Base-by-base conservation (phyloP, 2,329 filamentous ascomycete genomes). In the Exophiala spinifera region DNA sequence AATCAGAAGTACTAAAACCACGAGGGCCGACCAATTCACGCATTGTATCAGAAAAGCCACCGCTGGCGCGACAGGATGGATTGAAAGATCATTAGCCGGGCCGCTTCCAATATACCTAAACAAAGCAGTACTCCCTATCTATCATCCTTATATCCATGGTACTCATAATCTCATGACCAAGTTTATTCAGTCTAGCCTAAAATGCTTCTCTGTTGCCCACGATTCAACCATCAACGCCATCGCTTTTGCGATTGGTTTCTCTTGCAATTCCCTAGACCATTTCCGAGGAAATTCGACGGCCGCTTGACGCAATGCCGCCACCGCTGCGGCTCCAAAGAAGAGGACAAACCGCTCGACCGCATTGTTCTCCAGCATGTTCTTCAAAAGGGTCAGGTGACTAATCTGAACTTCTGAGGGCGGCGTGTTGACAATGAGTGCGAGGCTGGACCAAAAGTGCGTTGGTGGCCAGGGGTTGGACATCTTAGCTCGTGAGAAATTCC, bases 381-480 rank as follows among this genome's bases (percentile, higher is more conserved):
- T 82, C 37, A 92, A 74, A 1, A 91, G 82, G 4, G 85, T 78
- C 57, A 84, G 82, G 61, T 91, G 88, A 0, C 87, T 91, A 57
- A 86, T 82, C n/a, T 85, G 87, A 8, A 87, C 79, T 60, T 88
- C 79, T 8, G 73, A 70, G 0, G 83, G 66, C 0, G 89, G 86
- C 0, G 89, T 87, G 67, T 90, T 91, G 66, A 91, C 75, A 34
- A 97, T 88, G 40, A 79, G 79, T 0, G 89, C 83, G 53, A 97
- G 75, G 0, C 87, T 80, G 34, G 77, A 79, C 94, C 94, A 99
- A 75, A 94, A 97, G 52, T 91, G 79, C 0, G 78, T 79, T 46
- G 88, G 88, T 3, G 86, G 91, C 71, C 83, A 94, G 0, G 86
- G 91, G 63, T 91, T 91, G 43, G 75, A 76, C 60, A 84, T 84